Base-by-base conservation (phyloP, 768 basidiomycete species). In the Candolleomyces efflorescens region DNA sequence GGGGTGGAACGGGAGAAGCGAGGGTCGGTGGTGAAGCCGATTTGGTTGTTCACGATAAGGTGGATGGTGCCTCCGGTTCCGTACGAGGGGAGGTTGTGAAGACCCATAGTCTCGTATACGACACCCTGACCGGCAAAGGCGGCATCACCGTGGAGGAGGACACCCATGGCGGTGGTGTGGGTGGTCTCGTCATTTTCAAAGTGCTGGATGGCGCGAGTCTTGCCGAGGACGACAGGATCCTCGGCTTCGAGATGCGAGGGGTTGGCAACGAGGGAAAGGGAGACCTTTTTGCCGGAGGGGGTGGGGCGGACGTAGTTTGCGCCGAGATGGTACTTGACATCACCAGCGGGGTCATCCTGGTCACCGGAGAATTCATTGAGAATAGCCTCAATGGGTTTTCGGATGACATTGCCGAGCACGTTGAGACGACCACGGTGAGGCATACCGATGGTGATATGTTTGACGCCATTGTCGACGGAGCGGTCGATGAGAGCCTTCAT, bases 401-500 rank as follows among this genome's bases (percentile, higher is more conserved):
- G 89, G 65, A 99, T 95, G 71, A 99, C 97, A 72, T 99, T 99
- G 62, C 88, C 96, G 64, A 99, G 83, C 44, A 99, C 94, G 68
- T 99, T 99, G 61, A 99, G 83, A 68, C 97, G 91, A 54, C 97
- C 97, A 72, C 97, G 94, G 78, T 99, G 97, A 22, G 97, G 94
- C 97, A 99, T 99, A 65, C 97, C 97, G 50, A 98, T 93, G 53
- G 94, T 96, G 71, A 98, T 88, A 67, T 93, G 85, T 74, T 96
- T 96, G 65, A 97, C 88, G 52, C 97, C 97, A 62, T 90, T 81
- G 64, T 99, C 97, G 63, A 99, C 97, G 18, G 95, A 97, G 61
- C 94, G 51, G 72, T 99, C 97, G 61, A 99, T 97, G 68, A 99
- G 86, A 1, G 96, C 97, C 77, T 99, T 99, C 97, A 99, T 99